These are phyloP conservation scores for Monosporascus ibericus DNA, from an alignment of 2,329 filamentous ascomycete genomes.

Conservation along the genomic window DNA sequence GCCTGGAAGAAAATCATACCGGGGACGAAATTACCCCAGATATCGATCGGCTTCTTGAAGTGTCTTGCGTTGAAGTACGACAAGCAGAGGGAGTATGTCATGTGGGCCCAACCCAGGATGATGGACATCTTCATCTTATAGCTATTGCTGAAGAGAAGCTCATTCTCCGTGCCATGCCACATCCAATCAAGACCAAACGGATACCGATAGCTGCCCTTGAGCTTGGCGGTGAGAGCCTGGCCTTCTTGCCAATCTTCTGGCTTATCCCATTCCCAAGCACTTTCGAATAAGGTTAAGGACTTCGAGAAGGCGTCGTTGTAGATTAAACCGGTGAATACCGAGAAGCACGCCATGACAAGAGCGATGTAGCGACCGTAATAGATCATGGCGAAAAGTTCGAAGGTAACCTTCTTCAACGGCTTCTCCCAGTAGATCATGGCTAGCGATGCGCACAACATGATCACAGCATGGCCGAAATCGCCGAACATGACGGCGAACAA, in stretches of 20 bases:
- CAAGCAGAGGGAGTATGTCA: constrained; percentile 96
- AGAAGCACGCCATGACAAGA: constrained; percentile 95
- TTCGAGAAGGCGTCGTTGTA: constrained; percentile 98
- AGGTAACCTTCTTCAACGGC: constrained; percentile 81
- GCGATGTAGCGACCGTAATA: constrained; percentile 99
- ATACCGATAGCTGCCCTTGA: constrained; percentile 74
- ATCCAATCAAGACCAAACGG: constrained; percentile 94
- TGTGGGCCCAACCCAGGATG: constrained; percentile 92
- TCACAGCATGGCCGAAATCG: constrained; percentile 86
- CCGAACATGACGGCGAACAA: constrained; percentile 99
- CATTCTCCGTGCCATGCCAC: constrained; percentile 95
- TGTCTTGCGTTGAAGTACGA: constrained; percentile 89
- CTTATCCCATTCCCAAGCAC: constrained; percentile 76
- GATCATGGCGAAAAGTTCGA: constrained; percentile 96
- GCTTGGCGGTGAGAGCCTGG: constrained; percentile 56
- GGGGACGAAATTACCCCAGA: constrained; percentile 95
- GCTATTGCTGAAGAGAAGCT: constrained; percentile 92
- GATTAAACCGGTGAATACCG: constrained; percentile 91
- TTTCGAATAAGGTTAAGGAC: constrained; percentile 80
- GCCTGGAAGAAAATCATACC: constrained; percentile 99
- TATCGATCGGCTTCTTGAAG: constrained; percentile 91
- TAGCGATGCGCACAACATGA: constrained; percentile 77
- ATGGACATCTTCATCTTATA: constrained; percentile 99
- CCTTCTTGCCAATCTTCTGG: constrained; percentile 62
- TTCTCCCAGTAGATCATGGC: constrained; percentile 98